Base-by-base conservation (phyloP, 2,329 filamentous ascomycete genomes). In the Microcyclospora tardicrescens region DNA sequence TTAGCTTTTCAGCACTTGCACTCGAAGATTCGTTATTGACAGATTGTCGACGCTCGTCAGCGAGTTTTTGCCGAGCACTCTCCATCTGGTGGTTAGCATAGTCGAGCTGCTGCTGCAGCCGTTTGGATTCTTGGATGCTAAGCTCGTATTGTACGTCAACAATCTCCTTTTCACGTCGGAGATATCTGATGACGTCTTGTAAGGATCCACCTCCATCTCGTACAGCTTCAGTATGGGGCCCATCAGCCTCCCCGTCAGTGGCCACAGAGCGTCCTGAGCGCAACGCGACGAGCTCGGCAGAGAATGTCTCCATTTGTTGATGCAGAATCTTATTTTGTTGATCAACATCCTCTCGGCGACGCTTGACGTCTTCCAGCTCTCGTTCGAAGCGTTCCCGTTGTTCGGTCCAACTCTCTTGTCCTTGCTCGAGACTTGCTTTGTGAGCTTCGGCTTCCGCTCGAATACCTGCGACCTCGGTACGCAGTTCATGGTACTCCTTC, bases 81-180 rank as follows among this genome's bases (percentile, higher is more conserved):
- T 98, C 91, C 6, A 98, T 77, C 57, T 96, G 85, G 15, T 76
- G 76, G 52, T 91, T 84, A 8, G 80, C 72, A 56, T 94, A 87
- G 36, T 93, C 81, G 16, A 95, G 72, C 55, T 96, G 86, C 52
- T 95, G 85, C 54, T 89, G 84, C 32, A 95, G 64, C 38, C 91
- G 78, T 62, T 93, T 93, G 38, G 77, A 72, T 61, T 98, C 91
- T 52, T 93, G 84, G 0, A 79, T 72, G 52, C 89, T 87, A 33
- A 96, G 70, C 50, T 95, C 87, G 52, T 86, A 83, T 55, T 96
- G 89, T n/a, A 95, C 84, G 51, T 98, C 89, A 8, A 95, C 73
- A 48, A 98, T 96, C 58, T 96, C 91, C 67, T 96, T 98, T 63
- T 98, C 93, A 32, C 85, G 81, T 34, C 89, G 81, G 44, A 98